These are phyloP conservation scores for Suhomyces sp. DNA, from an alignment of 805 yeast species.

Conservation along the genomic window DNA sequence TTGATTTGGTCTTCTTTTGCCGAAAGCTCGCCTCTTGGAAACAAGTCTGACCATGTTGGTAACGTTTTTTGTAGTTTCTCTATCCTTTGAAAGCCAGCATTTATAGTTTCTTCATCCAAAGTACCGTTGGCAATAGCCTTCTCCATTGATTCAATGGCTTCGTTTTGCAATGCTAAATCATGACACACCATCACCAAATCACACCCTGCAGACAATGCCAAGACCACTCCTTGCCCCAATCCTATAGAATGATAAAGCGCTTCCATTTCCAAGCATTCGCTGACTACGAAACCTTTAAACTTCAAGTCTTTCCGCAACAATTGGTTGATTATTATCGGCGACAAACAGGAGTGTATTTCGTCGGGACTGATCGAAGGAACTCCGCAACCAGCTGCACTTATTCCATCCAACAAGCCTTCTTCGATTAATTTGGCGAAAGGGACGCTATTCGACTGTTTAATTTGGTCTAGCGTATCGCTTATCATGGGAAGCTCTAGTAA, in stretches of 20 bases:
- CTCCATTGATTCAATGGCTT: constrained; percentile 46
- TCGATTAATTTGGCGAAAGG: constrained; percentile 51
- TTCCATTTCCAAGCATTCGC: constrained; percentile 64
- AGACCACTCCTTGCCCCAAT: constrained; percentile 61
- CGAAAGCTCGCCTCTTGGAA: constrained; percentile 32
- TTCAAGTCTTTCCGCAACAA: constrained; percentile 49
- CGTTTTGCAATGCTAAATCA: constrained; percentile 50
- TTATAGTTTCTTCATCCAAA: constrained; percentile 42
- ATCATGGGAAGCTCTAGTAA: constrained; percentile 58
- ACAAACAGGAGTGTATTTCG: constrained; percentile 61
- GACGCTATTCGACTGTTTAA: constrained; percentile 46
- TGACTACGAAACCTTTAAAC: constrained; percentile 55
- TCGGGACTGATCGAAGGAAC: constrained; percentile 59
- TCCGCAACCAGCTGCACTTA: constrained; percentile 63
- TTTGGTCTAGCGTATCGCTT: constrained; percentile 52
- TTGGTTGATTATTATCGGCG: constrained; percentile 51
- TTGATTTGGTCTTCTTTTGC: constrained; percentile 17
- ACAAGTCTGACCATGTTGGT: constrained; percentile 43
- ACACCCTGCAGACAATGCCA: constrained; percentile 63
- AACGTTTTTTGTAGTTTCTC: constrained; percentile 40
- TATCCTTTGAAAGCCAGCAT: constrained; percentile 41
- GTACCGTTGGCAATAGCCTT: constrained; percentile 40
- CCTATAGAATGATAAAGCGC: constrained; percentile 62
- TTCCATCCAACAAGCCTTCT: constrained; percentile 48
- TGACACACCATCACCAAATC: constrained; percentile 63